These are phyloP conservation scores for Paecilomyces fulvus DNA, from an alignment of 2,329 filamentous ascomycete species.

Conservation along the genomic window DNA sequence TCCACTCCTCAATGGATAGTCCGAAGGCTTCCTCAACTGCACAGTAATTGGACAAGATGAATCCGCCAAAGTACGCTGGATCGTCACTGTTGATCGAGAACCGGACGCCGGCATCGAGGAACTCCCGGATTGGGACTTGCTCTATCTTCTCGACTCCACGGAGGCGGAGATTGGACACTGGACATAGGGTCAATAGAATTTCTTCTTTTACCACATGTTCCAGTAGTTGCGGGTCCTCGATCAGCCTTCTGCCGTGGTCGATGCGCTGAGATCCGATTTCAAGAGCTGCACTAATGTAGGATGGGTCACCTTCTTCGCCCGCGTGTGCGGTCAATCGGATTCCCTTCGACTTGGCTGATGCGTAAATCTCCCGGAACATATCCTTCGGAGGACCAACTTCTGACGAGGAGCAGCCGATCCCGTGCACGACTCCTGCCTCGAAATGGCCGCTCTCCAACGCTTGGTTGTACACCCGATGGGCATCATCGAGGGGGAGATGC, in stretches of 20 bases:
- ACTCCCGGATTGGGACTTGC: constrained; percentile 53
- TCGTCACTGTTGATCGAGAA: constrained; percentile 71
- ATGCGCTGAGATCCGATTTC: constrained; percentile 59
- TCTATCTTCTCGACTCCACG: constrained; percentile 46
- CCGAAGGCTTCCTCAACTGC: constrained; percentile 65
- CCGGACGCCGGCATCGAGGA: constrained; percentile 54
- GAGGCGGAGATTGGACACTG: constrained; percentile 61
- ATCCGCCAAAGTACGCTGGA: constrained; percentile 67
- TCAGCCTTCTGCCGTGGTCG: constrained; percentile 63
- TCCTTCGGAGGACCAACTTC: constrained; percentile 48
- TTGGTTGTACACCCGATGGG: constrained; percentile 33
- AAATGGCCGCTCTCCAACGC: constrained; percentile 34
- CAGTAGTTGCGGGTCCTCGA: constrained; percentile 53
- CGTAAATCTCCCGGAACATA: constrained; percentile 55
- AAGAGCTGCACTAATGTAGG: constrained; percentile 57
- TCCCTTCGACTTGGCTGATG: constrained; percentile 42
- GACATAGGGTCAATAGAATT: constrained; percentile 62
- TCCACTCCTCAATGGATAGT: constrained; percentile 59
- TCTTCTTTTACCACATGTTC: constrained; percentile 48
- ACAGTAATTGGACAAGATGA: constrained; percentile 67
- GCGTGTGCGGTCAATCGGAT: constrained; percentile 63
- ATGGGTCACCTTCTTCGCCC: constrained; percentile 64
- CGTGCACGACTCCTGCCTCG: constrained; percentile 46
- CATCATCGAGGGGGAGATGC: constrained; percentile 56
- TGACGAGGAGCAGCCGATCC: constrained; percentile 61